phyloP scores from a whole-genome alignment of 495 filamentous ascomycete species.

The Talaromyces trachyspermus region DNA sequence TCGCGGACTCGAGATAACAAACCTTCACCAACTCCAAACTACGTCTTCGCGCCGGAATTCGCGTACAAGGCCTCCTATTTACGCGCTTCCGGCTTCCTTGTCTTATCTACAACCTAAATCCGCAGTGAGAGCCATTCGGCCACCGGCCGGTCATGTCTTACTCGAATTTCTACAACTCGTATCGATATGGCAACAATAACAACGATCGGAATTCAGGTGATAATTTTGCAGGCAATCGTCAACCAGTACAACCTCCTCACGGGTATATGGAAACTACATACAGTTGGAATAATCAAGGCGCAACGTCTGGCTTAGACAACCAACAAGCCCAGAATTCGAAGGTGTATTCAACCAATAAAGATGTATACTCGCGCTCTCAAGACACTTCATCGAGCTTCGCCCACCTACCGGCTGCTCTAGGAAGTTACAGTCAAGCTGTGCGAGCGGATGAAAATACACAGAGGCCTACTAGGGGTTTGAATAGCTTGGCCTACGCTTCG shows the following conservation, averaged over 20 bases:
- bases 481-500: constrained; percentile 6
- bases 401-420: neutral
- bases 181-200: constrained; percentile 3
- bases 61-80: too few relatives aligned
- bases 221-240: neutral
- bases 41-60: too few relatives aligned
- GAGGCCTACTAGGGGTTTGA: neutral
- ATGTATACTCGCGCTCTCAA: constrained; percentile 2
- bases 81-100: too few relatives aligned
- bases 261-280: constrained; percentile 4
- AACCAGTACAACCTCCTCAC: constrained; percentile 7
- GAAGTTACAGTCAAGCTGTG: neutral
- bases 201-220: constrained; percentile 2
- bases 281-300: constrained; percentile 3
- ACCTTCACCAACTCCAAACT: too few relatives aligned
- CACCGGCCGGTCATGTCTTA: too few relatives aligned
- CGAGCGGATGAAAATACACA: neutral
- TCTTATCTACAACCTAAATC: too few relatives aligned
- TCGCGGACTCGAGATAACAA: too few relatives aligned
- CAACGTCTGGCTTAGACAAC: neutral
- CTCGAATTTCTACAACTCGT: constrained; percentile 4
- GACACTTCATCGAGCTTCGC: neutral
- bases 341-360: neutral
- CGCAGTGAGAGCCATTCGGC: too few relatives aligned
- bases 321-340: neutral